phyloP scores from a whole-genome alignment of 164 flowering plant species.

The Magnolia sinica region DNA sequence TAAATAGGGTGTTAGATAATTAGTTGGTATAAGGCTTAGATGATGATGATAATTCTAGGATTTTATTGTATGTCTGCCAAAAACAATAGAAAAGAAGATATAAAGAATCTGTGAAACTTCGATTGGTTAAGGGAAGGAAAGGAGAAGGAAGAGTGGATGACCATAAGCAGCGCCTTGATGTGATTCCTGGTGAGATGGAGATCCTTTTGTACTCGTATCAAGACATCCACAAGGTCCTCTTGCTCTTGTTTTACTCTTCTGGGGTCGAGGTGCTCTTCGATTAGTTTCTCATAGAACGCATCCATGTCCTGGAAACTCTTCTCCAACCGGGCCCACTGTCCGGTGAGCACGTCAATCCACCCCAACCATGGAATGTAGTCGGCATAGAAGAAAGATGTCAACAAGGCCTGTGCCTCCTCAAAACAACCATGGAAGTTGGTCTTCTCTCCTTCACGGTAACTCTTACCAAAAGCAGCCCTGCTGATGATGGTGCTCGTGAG shows the following conservation, averaged over 20 bases:
- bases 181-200: conserved; percentile 14
- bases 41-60: too few relatives aligned
- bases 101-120: too few relatives aligned
- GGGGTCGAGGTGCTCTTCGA: conserved; percentile 27
- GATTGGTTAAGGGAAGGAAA: too few relatives aligned
- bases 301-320: conserved; percentile 27
- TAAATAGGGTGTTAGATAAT: too few relatives aligned
- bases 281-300: conserved; percentile 22
- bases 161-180: conserved; percentile 31
- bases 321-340: conserved; percentile 18
- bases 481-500: conserved; percentile 18
- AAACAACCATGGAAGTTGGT: neutral
- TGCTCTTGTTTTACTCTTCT: conserved; percentile 8
- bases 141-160: neutral
- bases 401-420: conserved; percentile 12
- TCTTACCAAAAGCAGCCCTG: conserved; percentile 31
- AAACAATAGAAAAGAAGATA: too few relatives aligned
- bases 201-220: conserved; percentile 30
- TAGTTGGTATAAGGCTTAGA: too few relatives aligned
- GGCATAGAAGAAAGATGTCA: conserved; percentile 19
- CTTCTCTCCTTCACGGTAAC: conserved; percentile 3
- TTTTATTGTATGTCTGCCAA: too few relatives aligned
- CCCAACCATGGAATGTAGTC: conserved; percentile 39
- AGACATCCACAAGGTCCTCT: conserved; percentile 37
- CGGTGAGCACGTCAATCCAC: conserved; percentile 42